phyloP scores from a whole-genome alignment of 2,329 filamentous ascomycete genomes.

The Venturia aucupariae region DNA sequence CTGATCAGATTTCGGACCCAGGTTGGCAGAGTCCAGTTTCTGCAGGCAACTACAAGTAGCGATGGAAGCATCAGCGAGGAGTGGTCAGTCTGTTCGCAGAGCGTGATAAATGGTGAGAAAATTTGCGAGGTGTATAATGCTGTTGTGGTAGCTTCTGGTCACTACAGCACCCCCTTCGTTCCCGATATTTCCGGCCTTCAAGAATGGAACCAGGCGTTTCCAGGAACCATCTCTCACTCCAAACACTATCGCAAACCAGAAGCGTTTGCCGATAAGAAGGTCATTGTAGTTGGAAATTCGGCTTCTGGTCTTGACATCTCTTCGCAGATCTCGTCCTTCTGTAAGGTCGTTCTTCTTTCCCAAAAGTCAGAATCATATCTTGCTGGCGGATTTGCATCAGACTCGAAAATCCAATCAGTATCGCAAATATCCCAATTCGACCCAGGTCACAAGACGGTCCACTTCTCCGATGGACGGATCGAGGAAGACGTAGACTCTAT shows the following conservation, averaged over 20 bases:
- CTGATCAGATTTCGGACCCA: constrained; percentile 62
- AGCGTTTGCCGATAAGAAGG: constrained; percentile 56
- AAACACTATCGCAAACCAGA: constrained; percentile 67
- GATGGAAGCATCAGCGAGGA: constrained; percentile 16
- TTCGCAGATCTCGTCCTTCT: constrained; percentile 58
- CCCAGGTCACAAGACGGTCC: constrained; percentile 50
- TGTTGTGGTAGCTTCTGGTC: constrained; percentile 39
- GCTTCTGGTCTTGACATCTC: constrained; percentile 80
- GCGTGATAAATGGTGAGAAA: constrained; percentile 37
- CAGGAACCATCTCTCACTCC: constrained; percentile 43
- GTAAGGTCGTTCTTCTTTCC: constrained; percentile 54
- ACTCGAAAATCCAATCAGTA: constrained; percentile 20
- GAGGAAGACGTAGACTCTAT: constrained; percentile 64
- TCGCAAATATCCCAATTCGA: constrained; percentile 46
- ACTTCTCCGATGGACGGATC: constrained; percentile 55
- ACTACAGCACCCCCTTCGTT: constrained; percentile 39
- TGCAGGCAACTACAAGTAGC: constrained; percentile 4
- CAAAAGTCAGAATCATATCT: constrained; percentile 43
- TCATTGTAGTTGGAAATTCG: constrained; percentile 74
- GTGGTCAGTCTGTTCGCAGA: constrained; percentile 54
- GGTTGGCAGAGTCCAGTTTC: constrained; percentile 49
- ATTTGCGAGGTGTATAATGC: constrained; percentile 45
- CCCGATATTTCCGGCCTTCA: constrained; percentile 33
- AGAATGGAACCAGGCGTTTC: constrained; percentile 31
- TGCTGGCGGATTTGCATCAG: constrained; percentile 4